phyloP scores from a whole-genome alignment of 805 yeast species.

The Citeromyces matritensis region DNA sequence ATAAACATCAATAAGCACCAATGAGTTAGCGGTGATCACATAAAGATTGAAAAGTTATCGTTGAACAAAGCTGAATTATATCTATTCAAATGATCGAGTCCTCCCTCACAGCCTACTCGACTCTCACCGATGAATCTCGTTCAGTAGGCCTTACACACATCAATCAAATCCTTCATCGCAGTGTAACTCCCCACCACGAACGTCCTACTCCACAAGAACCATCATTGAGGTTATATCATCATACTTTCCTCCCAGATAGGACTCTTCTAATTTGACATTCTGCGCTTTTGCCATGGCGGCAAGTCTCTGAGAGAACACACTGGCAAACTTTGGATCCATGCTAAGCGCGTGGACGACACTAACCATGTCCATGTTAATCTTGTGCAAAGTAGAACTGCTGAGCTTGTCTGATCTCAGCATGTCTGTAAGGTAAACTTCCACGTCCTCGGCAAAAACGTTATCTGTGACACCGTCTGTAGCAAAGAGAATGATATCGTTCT shows the following conservation, averaged over 20 bases:
- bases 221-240: slow-evolving; percentile 85
- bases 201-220: slow-evolving; percentile 33
- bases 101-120: no score
- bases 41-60: no score
- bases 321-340: slow-evolving; percentile 57
- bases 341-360: slow-evolving; percentile 53
- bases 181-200: no score
- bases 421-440: slow-evolving; percentile 53
- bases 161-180: no score
- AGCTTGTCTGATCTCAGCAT: slow-evolving; percentile 7
- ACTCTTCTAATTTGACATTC: slow-evolving; percentile 23
- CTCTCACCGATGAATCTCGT: no score
- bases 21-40: no score
- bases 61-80: no score
- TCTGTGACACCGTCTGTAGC: slow-evolving; percentile 94
- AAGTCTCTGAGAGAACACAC: slow-evolving; percentile 77
- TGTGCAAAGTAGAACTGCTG: slow-evolving; percentile 14
- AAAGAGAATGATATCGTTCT: slow-evolving; percentile 65
- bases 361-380: slow-evolving; percentile 42
- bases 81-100: no score
- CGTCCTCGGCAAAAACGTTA: slow-evolving; percentile 61
- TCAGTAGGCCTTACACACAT: no score
- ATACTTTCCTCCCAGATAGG: slow-evolving; percentile 82
- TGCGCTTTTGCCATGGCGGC: slow-evolving; percentile 28
- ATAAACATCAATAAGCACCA: no score